phyloP scores from a whole-genome alignment of 2,329 filamentous ascomycete species.

The Neodidymelliopsis sp. region DNA sequence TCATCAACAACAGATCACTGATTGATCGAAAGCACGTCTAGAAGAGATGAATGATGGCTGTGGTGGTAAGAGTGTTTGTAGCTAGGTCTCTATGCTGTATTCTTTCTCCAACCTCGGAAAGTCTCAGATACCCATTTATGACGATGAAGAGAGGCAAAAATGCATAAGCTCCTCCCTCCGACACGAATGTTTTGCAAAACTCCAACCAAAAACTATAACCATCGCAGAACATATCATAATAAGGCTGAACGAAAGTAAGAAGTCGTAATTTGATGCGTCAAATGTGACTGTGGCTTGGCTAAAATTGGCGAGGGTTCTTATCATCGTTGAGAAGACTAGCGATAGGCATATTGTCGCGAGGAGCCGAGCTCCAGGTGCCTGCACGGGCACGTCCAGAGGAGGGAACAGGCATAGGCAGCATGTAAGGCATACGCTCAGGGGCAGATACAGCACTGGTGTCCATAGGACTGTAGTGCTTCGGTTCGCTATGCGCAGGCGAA shows the following conservation, averaged over 20 bases:
- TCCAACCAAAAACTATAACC: not conserved
- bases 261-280: conserved; percentile 9
- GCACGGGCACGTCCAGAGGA: conserved; percentile 40
- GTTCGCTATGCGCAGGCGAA: conserved; percentile 41
- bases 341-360: conserved; percentile 50
- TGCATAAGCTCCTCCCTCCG: too few species aligned
- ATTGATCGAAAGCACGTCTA: too few species aligned
- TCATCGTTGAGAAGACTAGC: conserved; percentile 50
- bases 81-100: not conserved
- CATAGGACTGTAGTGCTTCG: conserved; percentile 44
- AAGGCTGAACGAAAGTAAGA: conserved; percentile 25
- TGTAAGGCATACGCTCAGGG: conserved; percentile 46
- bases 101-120: not conserved
- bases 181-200: not conserved
- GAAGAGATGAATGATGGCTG: not conserved
- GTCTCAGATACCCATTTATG: too few species aligned
- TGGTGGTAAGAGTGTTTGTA: not conserved
- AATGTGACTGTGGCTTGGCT: too few species aligned
- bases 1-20: not conserved
- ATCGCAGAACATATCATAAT: conserved; percentile 5
- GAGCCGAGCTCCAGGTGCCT: conserved; percentile 48
- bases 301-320: conserved; percentile 36
- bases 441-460: conserved; percentile 43
- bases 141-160: too few species aligned
- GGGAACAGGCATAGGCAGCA: conserved; percentile 49